Evolutionary conservation across 1,139 yeast genomes (phyloP), one percentile per base, ranked within the genome.

Genomic region (Saccharomycopsis hybrid): DNA sequence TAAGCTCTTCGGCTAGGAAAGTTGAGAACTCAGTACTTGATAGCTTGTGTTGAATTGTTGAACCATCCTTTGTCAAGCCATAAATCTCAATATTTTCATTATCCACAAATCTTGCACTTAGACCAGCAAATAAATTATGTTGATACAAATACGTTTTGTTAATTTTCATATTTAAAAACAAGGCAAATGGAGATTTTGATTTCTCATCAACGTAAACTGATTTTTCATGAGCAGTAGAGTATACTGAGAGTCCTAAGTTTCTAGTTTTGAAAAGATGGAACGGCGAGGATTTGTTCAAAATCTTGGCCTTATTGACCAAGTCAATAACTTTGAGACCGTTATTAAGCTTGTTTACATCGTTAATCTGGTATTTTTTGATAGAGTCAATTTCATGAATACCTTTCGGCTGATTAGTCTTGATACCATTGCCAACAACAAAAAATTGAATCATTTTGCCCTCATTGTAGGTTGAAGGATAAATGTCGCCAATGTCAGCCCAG

Each of bases 161-260:
- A 2, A 73, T 67, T 4, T 65, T 62, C 50, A 71, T 71, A 59
- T 87, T 88, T 56, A 89, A 70, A 54, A 85, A 78, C 18, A 90
- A 62, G 0, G 81, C 80, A 56, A 86, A 71, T 1, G 82, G 82
- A 0, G 90, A 76, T 57, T 74, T 78, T 33, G 76, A 67, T 2
- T 66, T 69, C 62, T 90, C 97, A 5, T 66, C 66, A 9, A 65
- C 64, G 59, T 88, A 89, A 1, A 78, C 73, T 1, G 70, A 64
- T 3, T 71, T 59, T 57, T 84, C 94, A 60, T 90, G 96, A 1
- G 96, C 97, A 0, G 95, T 82, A 13, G 85, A 81, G 63, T 80
- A 89, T 0, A 84, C 61, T 4, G 74, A 70, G 28, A 80, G 62
- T n/a, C 71, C 72, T 44, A 70, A 68, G 7, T 60, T 57, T 5